These are phyloP conservation scores for Coemansia javaensis DNA, from an alignment of 192 early-diverging fungal species.

Conservation along the genomic window DNA sequence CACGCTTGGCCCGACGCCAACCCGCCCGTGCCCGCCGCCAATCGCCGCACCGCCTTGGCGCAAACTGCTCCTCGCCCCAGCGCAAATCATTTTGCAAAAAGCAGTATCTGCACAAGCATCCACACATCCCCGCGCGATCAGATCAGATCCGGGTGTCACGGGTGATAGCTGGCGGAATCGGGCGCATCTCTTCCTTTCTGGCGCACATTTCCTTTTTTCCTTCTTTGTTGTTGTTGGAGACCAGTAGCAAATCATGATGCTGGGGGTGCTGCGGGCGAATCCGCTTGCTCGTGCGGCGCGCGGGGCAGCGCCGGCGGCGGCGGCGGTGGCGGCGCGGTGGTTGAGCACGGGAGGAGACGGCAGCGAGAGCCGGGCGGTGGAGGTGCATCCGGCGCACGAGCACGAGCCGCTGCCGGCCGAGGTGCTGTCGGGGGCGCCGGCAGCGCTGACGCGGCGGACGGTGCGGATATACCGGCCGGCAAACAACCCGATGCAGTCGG, in stretches of 20 bases:
- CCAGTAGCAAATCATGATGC: neutral
- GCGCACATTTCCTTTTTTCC: neutral
- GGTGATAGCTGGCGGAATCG: too few relatives aligned
- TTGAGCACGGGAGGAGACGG: slow-evolving; percentile 1
- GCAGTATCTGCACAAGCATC: too few relatives aligned
- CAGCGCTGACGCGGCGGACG: slow-evolving; percentile 59
- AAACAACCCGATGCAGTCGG: slow-evolving; percentile 82
- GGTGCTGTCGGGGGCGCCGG: slow-evolving; percentile 47
- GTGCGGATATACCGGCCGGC: slow-evolving; percentile 81
- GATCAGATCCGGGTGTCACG: too few relatives aligned
- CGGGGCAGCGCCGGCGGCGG: too few relatives aligned
- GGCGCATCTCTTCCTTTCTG: neutral
- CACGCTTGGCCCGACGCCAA: too few relatives aligned
- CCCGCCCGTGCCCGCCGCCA: too few relatives aligned
- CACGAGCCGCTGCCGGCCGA: slow-evolving; percentile 43
- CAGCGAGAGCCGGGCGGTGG: slow-evolving; percentile 2
- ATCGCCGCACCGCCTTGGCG: too few relatives aligned
- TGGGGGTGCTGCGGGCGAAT: too few relatives aligned
- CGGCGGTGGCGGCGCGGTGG: neutral
- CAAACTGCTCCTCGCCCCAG: too few relatives aligned
- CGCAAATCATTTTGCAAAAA: too few relatives aligned
- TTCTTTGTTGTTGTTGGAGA: neutral
- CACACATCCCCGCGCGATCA: too few relatives aligned
- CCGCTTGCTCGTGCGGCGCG: too few relatives aligned
- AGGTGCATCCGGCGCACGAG: slow-evolving; percentile 44